Percentiles rank a stretch among this genome's conserved stretches.
phyloP scores from a whole-genome alignment of 2,329 filamentous ascomycete species.

The Aspergillus pseudonomiae region DNA sequence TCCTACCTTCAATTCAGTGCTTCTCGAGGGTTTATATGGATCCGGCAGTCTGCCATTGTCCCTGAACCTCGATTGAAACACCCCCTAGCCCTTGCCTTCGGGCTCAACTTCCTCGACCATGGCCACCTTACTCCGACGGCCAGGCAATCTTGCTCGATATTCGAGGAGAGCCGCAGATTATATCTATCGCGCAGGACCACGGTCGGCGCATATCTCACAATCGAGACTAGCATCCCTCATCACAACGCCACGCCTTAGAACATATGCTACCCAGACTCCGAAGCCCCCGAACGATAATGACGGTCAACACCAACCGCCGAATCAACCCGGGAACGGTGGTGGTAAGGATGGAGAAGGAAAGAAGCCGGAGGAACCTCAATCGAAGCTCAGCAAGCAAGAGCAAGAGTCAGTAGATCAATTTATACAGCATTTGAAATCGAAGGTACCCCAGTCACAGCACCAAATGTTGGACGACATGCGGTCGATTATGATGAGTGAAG shows the following conservation, averaged over 20 bases:
- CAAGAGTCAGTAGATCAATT: conserved; percentile 61
- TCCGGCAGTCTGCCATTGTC: conserved; percentile 24
- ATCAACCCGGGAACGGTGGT: conserved; percentile 45
- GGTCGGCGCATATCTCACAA: conserved; percentile 42
- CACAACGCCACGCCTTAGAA: conserved; percentile 37
- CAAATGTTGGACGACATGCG: conserved; percentile 62
- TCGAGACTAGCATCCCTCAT: conserved; percentile 43
- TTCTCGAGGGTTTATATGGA: conserved; percentile 30
- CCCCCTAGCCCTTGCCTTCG: conserved; percentile 24
- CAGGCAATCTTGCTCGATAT: conserved; percentile 67
- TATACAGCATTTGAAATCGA: conserved; percentile 59
- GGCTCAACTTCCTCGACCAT: conserved; percentile 54
- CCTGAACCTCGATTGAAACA: conserved; percentile 24
- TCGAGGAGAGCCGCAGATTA: conserved; percentile 60
- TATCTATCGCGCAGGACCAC: conserved; percentile 53
- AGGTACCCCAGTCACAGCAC: conserved; percentile 64
- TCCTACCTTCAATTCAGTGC: conserved; percentile 14
- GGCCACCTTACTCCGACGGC: conserved; percentile 68
- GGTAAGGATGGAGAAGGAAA: conserved; percentile 41
- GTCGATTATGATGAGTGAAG: conserved; percentile 66
- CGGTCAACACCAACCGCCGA: conserved; percentile 36
- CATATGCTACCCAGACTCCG: conserved; percentile 50
- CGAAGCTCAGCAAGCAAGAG: conserved; percentile 57
- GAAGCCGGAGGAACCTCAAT: conserved; percentile 43
- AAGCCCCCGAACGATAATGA: conserved; percentile 46